Evolutionary conservation across 2,329 filamentous ascomycete genomes (phyloP).

Genomic region (Ophiostoma sp.): DNA sequence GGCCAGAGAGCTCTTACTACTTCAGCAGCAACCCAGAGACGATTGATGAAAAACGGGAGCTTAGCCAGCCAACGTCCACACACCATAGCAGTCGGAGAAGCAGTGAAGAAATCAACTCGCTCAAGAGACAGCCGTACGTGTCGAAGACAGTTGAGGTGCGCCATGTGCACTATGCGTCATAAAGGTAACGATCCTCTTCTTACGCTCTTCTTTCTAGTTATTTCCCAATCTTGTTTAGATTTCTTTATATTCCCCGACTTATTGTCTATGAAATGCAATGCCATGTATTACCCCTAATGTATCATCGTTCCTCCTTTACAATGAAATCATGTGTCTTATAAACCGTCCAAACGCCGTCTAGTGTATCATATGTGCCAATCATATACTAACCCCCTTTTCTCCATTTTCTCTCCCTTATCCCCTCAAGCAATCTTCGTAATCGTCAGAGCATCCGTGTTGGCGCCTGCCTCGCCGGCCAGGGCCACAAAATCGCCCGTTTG

Average conservation of each 20-base stretch:
- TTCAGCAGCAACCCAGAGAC: constrained; percentile 3
- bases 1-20: constrained; percentile 29
- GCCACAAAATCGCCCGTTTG: constrained; percentile 58
- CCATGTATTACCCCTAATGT: not conserved
- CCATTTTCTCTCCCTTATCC: not conserved
- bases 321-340: not conserved
- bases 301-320: not conserved
- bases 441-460: constrained; percentile 40
- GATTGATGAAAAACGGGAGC: not conserved
- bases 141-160: not conserved
- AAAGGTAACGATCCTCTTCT: not conserved
- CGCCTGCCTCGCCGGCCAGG: constrained; percentile 48
- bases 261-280: not conserved
- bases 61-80: not conserved
- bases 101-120: not conserved
- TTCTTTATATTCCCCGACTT: not conserved
- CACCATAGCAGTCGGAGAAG: not conserved
- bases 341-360: constrained; percentile 8
- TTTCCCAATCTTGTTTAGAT: not conserved
- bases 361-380: constrained; percentile 8
- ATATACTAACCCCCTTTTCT: not conserved
- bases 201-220: not conserved
- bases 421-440: constrained; percentile 53
- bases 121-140: not conserved
- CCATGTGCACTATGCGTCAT: not conserved